Conservation (phyloP, 371 early-diverging fungal species). For the Lichtheimia ramosa region DNA sequence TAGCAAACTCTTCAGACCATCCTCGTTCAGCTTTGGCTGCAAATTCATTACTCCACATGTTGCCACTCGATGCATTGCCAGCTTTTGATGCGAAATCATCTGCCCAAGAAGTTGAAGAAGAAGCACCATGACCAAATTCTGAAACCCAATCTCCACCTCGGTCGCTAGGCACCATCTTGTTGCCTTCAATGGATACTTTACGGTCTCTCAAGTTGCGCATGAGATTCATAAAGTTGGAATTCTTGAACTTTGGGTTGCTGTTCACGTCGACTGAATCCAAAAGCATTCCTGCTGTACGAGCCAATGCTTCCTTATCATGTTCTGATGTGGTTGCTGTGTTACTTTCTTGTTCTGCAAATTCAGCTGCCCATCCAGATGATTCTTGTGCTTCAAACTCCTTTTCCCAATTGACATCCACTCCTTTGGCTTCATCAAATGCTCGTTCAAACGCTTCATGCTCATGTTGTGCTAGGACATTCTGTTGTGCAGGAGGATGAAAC, state of each 20-base stretch:
- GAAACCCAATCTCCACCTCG: constrained; percentile 32
- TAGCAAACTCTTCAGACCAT: constrained; percentile 62
- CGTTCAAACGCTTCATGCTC: constrained; percentile 67
- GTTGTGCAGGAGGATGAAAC: constrained; percentile 22
- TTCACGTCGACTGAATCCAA: constrained; percentile 75
- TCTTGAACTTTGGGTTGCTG: constrained; percentile 88
- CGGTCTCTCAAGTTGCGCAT: constrained; percentile 90
- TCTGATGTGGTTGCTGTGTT: constrained; percentile 6
- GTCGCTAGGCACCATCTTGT: constrained; percentile 66
- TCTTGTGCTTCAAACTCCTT: constrained; percentile 53
- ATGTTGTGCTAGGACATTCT: constrained; percentile 36
- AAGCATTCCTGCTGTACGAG: constrained; percentile 83
- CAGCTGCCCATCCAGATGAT: constrained; percentile 46
- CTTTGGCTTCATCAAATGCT: constrained; percentile 75
- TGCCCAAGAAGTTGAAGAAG: constrained; percentile 46
- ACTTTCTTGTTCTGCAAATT: constrained; percentile 43
- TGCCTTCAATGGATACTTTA: constrained; percentile 82
- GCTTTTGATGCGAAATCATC: constrained; percentile 43
- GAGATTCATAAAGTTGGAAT: constrained; percentile 86
- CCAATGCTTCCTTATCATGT: constrained; percentile 63
- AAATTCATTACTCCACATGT: constrained; percentile 54
- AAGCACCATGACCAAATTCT: constrained; percentile 38
- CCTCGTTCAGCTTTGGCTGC: constrained; percentile 56
- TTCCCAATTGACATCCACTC: constrained; percentile 44
- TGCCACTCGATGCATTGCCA: constrained; percentile 41